Evolutionary conservation across 306 rosid species (phyloP), one percentile per base, ranked within the genome.

Genomic region (Sophora flavescens): DNA sequence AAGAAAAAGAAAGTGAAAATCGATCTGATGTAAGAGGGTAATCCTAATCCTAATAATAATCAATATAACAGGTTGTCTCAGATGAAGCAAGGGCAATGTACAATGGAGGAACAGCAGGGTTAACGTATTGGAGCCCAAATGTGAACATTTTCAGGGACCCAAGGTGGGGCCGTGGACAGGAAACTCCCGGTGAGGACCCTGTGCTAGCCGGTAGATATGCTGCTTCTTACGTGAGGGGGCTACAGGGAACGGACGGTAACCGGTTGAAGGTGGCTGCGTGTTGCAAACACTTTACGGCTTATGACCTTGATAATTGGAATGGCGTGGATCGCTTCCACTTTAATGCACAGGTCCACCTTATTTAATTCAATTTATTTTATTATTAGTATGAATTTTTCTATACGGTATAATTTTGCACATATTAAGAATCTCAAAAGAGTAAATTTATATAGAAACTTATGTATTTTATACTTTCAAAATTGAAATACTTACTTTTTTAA

Each of bases 121-220:
- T 93, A 26, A 91, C 96, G 0, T 93, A 83, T 48, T 93, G 97
- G 98, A 93, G 98, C 80, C 98, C 98, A 78, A 91, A 93, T 5
- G 94, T 93, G 7, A 93, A 93, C 72, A 84, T 93, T 16, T 87
- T 91, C 54, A 85, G 97, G 68, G 97, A 93, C 76, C 98, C 98
- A 0, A 72, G 98, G 88, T 94, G 98, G 96, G 97, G 97, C 44
- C 96, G 97, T 22, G 97, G 92, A 73, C 97, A 92, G 87, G 97
- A 92, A 78, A 94, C 98, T 79, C 98, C 98, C 78, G 98, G 98
- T 70, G 98, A 94, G 84, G 98, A 94, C 12, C 98, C 98, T 2
- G 44, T 86, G 4, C 62, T 94, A 6, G 98, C 81, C 61, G 98
- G 98, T 28, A 69, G 6, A 1, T 94, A 94, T 47, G 98, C 95